These are phyloP conservation scores for Artomyces pyxidatus DNA, from an alignment of 768 basidiomycete genomes.

Conservation along the genomic window DNA sequence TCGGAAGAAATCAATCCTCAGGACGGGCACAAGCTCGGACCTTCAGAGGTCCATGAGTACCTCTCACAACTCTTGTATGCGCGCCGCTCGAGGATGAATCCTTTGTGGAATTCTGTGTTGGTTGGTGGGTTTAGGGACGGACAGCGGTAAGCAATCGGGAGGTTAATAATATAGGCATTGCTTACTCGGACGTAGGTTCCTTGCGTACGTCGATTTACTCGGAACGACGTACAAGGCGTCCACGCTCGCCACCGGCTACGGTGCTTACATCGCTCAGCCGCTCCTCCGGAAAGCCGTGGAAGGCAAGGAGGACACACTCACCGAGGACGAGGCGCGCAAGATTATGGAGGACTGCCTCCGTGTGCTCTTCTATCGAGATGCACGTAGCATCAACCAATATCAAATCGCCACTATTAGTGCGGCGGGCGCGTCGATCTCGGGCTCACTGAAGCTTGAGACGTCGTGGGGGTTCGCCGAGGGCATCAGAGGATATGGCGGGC, in stretches of 20 bases:
- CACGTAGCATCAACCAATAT: constrained; percentile 91
- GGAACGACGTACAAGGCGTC: constrained; percentile 95
- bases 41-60: constrained; percentile 88
- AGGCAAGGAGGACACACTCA: constrained; percentile 62
- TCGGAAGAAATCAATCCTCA: constrained; percentile 66
- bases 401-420: constrained; percentile 89
- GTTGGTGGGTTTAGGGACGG: constrained; percentile 89
- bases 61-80: constrained; percentile 87
- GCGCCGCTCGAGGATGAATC: constrained; percentile 81
- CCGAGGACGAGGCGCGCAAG: constrained; percentile 68
- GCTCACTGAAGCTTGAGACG: constrained; percentile 67
- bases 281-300: constrained; percentile 88
- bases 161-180: no score
- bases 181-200: constrained; percentile 49
- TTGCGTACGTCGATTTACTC: constrained; percentile 89
- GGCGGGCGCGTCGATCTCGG: constrained; percentile 70
- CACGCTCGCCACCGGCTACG: constrained; percentile 93
- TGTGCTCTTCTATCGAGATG: constrained; percentile 94
- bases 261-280: constrained; percentile 88
- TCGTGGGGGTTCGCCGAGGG: constrained; percentile 91
- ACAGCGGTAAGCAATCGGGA: constrained; percentile 56
- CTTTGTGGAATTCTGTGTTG: constrained; percentile 90
- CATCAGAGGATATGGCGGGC: constrained; percentile 84
- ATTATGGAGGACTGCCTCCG: constrained; percentile 84
- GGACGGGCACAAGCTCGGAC: constrained; percentile 80